Conservation (phyloP, 257 asterid species). For the Solanum chilense region DNA sequence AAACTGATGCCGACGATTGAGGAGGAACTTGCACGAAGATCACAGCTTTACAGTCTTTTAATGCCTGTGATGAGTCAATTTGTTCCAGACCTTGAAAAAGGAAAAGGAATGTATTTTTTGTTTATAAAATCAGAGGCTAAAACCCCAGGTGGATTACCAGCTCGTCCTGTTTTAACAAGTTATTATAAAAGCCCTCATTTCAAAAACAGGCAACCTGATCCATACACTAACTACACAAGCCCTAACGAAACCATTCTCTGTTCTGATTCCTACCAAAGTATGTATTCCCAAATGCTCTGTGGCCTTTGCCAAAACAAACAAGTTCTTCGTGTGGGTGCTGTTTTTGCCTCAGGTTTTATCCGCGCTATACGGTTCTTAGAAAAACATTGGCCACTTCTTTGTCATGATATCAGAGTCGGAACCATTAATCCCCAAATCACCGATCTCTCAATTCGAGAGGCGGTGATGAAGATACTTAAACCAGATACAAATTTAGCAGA, state of each 20-base stretch:
- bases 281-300: constrained; percentile 94
- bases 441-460: constrained; percentile 40
- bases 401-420: constrained; percentile 62
- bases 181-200: constrained; percentile 81
- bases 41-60: constrained; percentile 65
- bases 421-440: constrained; percentile 39
- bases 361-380: constrained; percentile 76
- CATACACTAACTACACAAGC: constrained; percentile 90
- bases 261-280: constrained; percentile 78
- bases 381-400: constrained; percentile 58
- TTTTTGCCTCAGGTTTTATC: constrained; percentile 86
- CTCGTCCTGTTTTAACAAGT: constrained; percentile 83
- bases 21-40: constrained; percentile 57
- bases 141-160: constrained; percentile 73
- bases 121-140: constrained; percentile 67
- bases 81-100: constrained; percentile 58
- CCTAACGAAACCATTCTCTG: constrained; percentile 83
- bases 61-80: constrained; percentile 93
- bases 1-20: constrained; percentile 93
- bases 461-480: constrained; percentile 37
- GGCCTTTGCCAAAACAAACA: constrained; percentile 54
- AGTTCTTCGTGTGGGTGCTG: constrained; percentile 93
- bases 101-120: constrained; percentile 86
- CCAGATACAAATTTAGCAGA: constrained; percentile 64
- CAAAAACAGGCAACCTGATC: constrained; percentile 62